phyloP scores from a whole-genome alignment of 2,329 filamentous ascomycete genomes.

The Metarhizium robertsii region DNA sequence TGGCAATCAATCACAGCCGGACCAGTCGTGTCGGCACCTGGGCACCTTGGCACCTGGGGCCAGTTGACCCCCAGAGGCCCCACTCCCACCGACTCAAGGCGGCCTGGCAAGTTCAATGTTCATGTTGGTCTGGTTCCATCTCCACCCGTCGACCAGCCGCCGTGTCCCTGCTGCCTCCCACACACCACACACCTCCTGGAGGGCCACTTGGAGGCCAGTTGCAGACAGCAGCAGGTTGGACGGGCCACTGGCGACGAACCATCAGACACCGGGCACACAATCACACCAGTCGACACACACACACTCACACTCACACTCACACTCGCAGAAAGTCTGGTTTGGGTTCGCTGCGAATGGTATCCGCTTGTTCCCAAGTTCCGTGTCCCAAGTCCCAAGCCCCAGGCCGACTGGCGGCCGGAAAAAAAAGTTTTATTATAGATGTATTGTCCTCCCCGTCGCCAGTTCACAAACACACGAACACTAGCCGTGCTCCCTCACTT shows the following conservation, averaged over 20 bases:
- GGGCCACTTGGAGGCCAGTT: neutral
- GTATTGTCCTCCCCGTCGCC: constrained; percentile 1
- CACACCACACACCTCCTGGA: neutral
- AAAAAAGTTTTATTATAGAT: neutral
- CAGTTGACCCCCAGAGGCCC: neutral
- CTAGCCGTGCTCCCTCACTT: too few species aligned
- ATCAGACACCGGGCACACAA: neutral
- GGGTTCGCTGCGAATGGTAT: constrained; percentile 7
- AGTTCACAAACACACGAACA: neutral
- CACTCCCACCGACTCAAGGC: constrained; percentile 8
- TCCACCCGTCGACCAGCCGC: too few species aligned
- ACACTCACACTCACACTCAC: neutral
- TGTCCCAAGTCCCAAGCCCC: constrained; percentile 9
- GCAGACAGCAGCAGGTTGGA: neutral
- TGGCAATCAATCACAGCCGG: too few species aligned
- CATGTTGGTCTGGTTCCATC: neutral
- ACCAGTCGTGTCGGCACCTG: too few species aligned
- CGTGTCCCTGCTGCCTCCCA: neutral
- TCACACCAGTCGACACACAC: neutral
- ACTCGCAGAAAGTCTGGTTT: neutral
- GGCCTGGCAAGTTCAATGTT: too few species aligned
- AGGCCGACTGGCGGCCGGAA: constrained; percentile 14
- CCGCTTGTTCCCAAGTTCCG: neutral
- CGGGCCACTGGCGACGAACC: neutral
- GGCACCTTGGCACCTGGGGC: too few species aligned